Evolutionary conservation across 192 early-diverging fungal species (phyloP).

Genomic region (Entophlyctis luteolus): DNA sequence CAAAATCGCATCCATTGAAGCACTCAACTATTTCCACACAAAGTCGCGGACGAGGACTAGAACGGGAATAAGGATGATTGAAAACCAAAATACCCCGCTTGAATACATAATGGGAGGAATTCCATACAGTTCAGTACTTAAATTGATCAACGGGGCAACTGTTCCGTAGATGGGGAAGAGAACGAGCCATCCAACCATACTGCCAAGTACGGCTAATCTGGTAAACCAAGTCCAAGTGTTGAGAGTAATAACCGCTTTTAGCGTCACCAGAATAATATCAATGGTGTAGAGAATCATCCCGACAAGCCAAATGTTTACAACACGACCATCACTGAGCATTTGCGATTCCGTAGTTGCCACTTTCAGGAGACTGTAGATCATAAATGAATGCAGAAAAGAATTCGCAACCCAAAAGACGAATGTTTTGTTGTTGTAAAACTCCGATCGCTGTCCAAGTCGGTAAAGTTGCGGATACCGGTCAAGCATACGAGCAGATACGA

Average conservation of each 20-base stretch:
- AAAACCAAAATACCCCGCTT: conserved; percentile 72
- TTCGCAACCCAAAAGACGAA: conserved; percentile 92
- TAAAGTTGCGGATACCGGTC: conserved; percentile 98
- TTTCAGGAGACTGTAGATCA: conserved; percentile 32
- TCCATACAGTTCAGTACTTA: conserved; percentile 50
- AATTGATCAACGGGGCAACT: conserved; percentile 60
- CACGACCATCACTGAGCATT: conserved; percentile 60
- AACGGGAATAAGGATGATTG: conserved; percentile 75
- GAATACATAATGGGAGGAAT: conserved; percentile 38
- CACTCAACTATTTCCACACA: conserved; percentile 88
- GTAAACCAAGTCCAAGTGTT: conserved; percentile 68
- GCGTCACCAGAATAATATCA: conserved; percentile 74
- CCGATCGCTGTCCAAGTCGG: conserved; percentile 47
- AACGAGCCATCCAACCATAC: conserved; percentile 76
- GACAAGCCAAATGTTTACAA: conserved; percentile 78
- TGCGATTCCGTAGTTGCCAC: conserved; percentile 56
- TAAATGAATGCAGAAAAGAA: conserved; percentile 85
- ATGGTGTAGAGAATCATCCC: conserved; percentile 79
- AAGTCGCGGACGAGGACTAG: conserved; percentile 83
- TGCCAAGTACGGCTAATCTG: conserved; percentile 82
- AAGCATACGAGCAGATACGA: conserved; percentile 83
- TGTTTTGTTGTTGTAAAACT: conserved; percentile 75
- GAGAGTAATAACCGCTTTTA: conserved; percentile 60
- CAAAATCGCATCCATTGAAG: neutral
- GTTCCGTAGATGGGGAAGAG: conserved; percentile 79